These are phyloP conservation scores for Saraca asoca DNA, from an alignment of 331 rosid species.

Conservation along the genomic window DNA sequence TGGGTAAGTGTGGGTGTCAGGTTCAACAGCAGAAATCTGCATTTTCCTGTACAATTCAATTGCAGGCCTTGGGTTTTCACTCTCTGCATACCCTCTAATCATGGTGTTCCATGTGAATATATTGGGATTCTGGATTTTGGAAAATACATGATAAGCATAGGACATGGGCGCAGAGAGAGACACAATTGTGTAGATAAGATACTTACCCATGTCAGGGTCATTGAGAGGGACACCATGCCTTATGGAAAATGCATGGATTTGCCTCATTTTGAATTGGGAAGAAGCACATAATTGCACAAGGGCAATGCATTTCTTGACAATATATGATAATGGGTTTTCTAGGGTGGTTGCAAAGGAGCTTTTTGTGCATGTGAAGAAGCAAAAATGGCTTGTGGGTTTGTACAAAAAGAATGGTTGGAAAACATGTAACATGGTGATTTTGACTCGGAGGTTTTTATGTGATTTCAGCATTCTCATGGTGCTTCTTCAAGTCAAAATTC, in stretches of 20 bases:
- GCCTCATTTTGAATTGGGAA: conserved; percentile 63
- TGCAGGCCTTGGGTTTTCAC: conserved; percentile 53
- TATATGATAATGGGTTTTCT: conserved; percentile 30
- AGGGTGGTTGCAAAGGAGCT: conserved; percentile 28
- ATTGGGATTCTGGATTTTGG: conserved; percentile 50
- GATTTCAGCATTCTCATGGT: too few relatives aligned
- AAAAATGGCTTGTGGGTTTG: conserved; percentile 8
- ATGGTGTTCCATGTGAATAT: conserved; percentile 85
- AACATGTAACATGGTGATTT: too few relatives aligned
- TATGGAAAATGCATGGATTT: conserved; percentile 81
- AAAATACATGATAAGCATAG: conserved; percentile 55
- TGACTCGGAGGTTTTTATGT: too few relatives aligned
- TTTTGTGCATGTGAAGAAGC: conserved; percentile 3
- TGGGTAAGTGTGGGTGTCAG: conserved; percentile 89
- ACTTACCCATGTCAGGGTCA: conserved; percentile 68
- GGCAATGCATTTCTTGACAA: conserved; percentile 62
- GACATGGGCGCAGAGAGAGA: conserved; percentile 76
- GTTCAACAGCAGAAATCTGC: conserved; percentile 45
- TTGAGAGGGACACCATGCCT: conserved; percentile 59
- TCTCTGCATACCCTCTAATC: conserved; percentile 81
- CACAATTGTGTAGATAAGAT: conserved; percentile 67
- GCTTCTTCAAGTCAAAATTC: too few relatives aligned
- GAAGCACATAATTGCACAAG: conserved; percentile 67
- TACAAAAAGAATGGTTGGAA: neutral
- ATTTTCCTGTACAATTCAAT: conserved; percentile 50